Evolutionary conservation across 2,329 filamentous ascomycete species (phyloP), one percentile per base, ranked within the genome.

Genomic region (Zymoseptoria passerinii): DNA sequence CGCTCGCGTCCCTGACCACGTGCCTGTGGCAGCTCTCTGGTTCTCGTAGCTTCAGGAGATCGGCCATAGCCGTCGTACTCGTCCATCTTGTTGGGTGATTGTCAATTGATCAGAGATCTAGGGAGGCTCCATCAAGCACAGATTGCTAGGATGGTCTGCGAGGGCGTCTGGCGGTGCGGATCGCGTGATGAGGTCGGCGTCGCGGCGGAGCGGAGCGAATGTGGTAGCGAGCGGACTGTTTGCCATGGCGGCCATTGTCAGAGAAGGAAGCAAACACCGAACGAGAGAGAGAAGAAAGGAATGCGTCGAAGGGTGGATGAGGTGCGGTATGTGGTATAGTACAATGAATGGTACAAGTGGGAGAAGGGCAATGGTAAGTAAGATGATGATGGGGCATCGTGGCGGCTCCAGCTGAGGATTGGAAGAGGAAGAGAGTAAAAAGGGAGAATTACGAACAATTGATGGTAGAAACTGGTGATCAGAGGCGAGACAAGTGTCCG

Each of bases 241-340:
- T 65, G 65, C 63, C 66, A 66, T 63, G 61, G 58, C 61, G 61
- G 63, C 62, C 53, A 60, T 55, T 63, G 65, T 67, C 63, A 67
- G 65, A 65, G 54, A 60, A 61, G 58, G 57, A 59, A 56, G 55
- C 51, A 58, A 53, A 52, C 51, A 61, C n/a, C 19, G 54, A 20
- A 66, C n/a, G n/a, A 58, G 65, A 61, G 67, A 64, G 65, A 70
- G 60, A 62, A 67, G 65, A 62, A 70, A 60, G 65, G 64, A 53
- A 63, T 55, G 65, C 62, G 59, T 61, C 58, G 61, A 65, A 61
- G 58, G 65, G n/a, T 52, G 54, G 35, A n/a, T 44, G 13, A 16
- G 13, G 35, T 44, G 35, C 35, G 35, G 35, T 44, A 13, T n/a
- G 35, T n/a, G 35, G 35, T n/a, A 16, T 44, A 44, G 35, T 44